phyloP scores from a whole-genome alignment of 352 stramenopile genomes.

The Globisporangium carolinianum region DNA sequence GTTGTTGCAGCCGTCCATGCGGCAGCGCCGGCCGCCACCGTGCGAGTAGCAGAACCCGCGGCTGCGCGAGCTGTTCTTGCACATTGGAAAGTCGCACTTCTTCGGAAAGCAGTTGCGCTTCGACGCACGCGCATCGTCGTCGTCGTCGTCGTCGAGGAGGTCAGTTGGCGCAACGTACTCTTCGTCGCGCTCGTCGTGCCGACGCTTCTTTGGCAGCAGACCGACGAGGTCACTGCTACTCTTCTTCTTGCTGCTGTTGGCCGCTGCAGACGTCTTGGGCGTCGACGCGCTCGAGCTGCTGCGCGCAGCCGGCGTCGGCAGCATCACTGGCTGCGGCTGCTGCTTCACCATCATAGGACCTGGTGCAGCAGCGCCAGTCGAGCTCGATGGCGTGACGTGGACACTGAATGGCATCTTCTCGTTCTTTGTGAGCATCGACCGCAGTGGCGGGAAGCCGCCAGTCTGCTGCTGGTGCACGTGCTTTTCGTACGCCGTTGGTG shows the following conservation, averaged over 20 bases:
- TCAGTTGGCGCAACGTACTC: background rate
- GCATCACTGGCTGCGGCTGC: constrained; percentile 1
- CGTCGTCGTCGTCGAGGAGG: constrained; percentile 9
- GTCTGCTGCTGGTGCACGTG: constrained; percentile 9
- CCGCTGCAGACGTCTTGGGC: background rate
- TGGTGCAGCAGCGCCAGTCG: background rate
- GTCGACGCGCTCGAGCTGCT: background rate
- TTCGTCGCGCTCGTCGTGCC: constrained; percentile 15
- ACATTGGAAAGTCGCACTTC: constrained; percentile 82
- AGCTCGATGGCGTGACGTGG: background rate
- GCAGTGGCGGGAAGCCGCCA: constrained; percentile 8
- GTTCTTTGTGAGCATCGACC: constrained; percentile 13
- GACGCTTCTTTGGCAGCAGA: constrained; percentile 20
- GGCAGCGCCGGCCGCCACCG: constrained; percentile 52
- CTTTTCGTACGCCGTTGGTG: background rate
- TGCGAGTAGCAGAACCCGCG: constrained; percentile 80
- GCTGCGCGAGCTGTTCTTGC: constrained; percentile 74
- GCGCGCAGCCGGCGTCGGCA: constrained; percentile 1
- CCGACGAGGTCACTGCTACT: constrained; percentile 2
- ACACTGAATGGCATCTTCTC: constrained; percentile 6
- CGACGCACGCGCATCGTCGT: constrained; percentile 6
- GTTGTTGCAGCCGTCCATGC: constrained; percentile 62
- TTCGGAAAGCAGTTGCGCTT: constrained; percentile 72
- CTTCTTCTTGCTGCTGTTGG: constrained; percentile 2
- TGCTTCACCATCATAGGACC: constrained; percentile 21